phyloP scores from a whole-genome alignment of 2,329 filamentous ascomycete species.

The Aspergillus texensis region DNA sequence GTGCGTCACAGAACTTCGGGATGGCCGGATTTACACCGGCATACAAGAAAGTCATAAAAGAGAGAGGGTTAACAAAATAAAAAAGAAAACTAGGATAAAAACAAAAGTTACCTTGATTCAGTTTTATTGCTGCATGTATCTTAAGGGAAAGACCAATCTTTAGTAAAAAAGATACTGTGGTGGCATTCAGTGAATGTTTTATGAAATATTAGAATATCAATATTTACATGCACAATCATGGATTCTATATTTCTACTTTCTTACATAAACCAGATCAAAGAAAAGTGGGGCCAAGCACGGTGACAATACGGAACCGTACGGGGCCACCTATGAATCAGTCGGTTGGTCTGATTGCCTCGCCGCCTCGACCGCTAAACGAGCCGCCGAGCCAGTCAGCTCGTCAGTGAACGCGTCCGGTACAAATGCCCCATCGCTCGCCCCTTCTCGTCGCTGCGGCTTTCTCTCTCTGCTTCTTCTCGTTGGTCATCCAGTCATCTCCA shows the following conservation, averaged over 20 bases:
- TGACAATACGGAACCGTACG: conserved; percentile 22
- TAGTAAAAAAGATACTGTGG: background rate
- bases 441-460: conserved; percentile 37
- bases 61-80: background rate
- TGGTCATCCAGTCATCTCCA: conserved; percentile 39
- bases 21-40: conserved; percentile 19
- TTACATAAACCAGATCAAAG: conserved; percentile 8
- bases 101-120: background rate
- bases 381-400: conserved; percentile 30
- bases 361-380: conserved; percentile 21
- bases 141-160: background rate
- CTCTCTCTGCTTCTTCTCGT: conserved; percentile 45
- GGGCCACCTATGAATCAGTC: conserved; percentile 5
- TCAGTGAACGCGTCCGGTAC: conserved; percentile 32
- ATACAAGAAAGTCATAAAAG: conserved; percentile 4
- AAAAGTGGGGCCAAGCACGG: conserved; percentile 22
- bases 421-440: conserved; percentile 46
- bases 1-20: conserved; percentile 23
- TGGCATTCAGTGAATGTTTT: background rate
- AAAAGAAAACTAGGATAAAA: background rate
- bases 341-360: conserved; percentile 21
- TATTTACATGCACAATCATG: background rate
- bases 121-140: background rate
- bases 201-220: background rate
- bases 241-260: conserved; percentile 1